phyloP scores from a whole-genome alignment of 441 rosid genomes.

The Caryocar brasiliense region DNA sequence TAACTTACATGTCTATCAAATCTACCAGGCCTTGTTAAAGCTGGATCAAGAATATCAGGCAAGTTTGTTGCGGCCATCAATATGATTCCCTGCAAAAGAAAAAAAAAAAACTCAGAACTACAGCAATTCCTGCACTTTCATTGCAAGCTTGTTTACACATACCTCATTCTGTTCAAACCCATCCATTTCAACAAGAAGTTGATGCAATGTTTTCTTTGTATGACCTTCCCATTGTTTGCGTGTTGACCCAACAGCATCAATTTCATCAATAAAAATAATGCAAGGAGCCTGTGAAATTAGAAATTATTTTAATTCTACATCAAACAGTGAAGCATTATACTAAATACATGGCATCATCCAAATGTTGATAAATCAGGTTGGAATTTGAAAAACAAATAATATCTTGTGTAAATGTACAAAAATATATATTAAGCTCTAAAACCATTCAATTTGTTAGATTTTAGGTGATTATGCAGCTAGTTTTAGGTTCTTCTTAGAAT shows the following conservation, averaged over 20 bases:
- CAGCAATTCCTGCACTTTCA: not conserved
- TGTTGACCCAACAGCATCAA: constrained; percentile 95
- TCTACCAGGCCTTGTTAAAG: constrained; percentile 99
- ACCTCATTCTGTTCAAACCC: constrained; percentile 99
- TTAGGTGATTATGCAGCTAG: too few species aligned
- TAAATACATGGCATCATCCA: not conserved
- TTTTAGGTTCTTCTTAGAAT: too few species aligned
- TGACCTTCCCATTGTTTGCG: constrained; percentile 99
- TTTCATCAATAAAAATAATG: constrained; percentile 93
- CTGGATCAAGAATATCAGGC: constrained; percentile 98
- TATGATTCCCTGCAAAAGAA: constrained; percentile 68
- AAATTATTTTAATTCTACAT: constrained; percentile 1
- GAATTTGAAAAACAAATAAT: too few species aligned
- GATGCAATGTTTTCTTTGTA: constrained; percentile 97
- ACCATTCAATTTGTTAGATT: too few species aligned
- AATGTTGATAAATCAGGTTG: too few species aligned
- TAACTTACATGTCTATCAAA: constrained; percentile 96
- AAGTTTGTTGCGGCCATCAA: constrained; percentile 98
- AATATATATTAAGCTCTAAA: too few species aligned
- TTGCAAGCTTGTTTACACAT: constrained; percentile 8
- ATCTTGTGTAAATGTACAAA: too few species aligned
- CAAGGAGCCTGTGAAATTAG: constrained; percentile 70
- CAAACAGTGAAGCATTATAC: constrained; percentile 1
- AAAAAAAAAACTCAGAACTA: constrained; percentile 9
- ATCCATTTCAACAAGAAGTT: constrained; percentile 96